Base-by-base conservation (phyloP, 495 filamentous ascomycete species). In the Cudoniella acicularis region DNA sequence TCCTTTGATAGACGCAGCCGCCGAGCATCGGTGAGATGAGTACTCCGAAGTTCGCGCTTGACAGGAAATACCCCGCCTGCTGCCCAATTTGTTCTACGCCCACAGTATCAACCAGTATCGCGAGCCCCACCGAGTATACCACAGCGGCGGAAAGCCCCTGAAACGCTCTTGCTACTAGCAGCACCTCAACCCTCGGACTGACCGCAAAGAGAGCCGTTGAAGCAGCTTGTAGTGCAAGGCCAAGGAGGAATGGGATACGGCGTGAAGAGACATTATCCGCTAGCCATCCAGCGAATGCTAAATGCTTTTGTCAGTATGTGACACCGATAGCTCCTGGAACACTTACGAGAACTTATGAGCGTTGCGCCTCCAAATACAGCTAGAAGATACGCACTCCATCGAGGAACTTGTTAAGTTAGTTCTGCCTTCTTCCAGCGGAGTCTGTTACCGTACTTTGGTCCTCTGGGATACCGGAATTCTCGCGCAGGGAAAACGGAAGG, bases 21-120 rank as follows among this genome's bases (percentile, higher is more conserved):
- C 85, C 85, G 1, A 87, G 65, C 3, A 85, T 70, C 1, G 86
- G 86, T 3, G 82, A 78, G 45, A 77, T 67, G 0, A 86, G 62
- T n/a, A 73, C 70, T 0, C 81, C 83, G 16, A 84, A 70, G 0
- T 78, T 82, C 54, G 83, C 74, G 64, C 81, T 74, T 48, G 70
- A 72, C 65, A 82, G 81, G 49, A 83, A 79, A 68, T 75, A 24
- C 1, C 53, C 53, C 20, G 47, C 1, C 16, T n/a, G 2, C 18
- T 17, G 10, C 8, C 53, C 53, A 17, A 56, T 18, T 10, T 56
- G 20, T 8, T 43, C 53, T 16, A 26, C 47, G 1, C 36, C 36
- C 1, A 47, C 53, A 17, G 36, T 56, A 18, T 21, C 21, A 6
- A 10, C 47, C 9, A 49, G 42, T 36, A 55, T 20, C 0, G 41